Percentiles rank a stretch among this genome's conserved stretches.
Evolutionary conservation across 495 filamentous ascomycete genomes (phyloP).

Genomic region (Bacidia gigantensis): DNA sequence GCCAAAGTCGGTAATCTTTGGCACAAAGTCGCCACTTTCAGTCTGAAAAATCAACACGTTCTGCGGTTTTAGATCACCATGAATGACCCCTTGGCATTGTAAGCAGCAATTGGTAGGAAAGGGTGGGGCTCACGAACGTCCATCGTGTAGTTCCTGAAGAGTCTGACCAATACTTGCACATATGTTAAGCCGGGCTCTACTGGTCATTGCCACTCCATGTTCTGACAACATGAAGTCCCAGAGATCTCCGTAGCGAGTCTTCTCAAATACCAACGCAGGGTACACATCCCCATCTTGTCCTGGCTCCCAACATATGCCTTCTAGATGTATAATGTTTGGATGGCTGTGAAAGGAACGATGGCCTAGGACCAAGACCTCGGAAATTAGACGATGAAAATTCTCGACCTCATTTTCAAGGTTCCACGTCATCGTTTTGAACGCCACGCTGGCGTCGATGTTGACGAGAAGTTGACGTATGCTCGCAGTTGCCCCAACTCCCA

Average conservation of each 20-base stretch:
- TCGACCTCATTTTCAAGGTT: background rate
- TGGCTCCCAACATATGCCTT: slow-evolving; percentile 17
- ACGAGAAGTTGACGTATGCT: slow-evolving; percentile 8
- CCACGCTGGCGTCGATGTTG: slow-evolving; percentile 9
- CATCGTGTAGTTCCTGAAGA: slow-evolving; percentile 10
- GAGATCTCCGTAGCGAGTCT: slow-evolving; percentile 14
- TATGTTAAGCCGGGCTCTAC: slow-evolving; percentile 6
- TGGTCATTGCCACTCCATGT: background rate
- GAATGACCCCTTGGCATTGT: slow-evolving; percentile 1
- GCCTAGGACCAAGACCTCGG: background rate
- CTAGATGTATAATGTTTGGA: slow-evolving; percentile 9
- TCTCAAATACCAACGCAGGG: slow-evolving; percentile 18
- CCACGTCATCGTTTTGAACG: slow-evolving; percentile 11
- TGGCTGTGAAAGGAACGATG: slow-evolving; percentile 8
- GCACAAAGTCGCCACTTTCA: background rate
- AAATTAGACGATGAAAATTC: background rate
- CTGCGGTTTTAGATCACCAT: background rate
- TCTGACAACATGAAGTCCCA: slow-evolving; percentile 6
- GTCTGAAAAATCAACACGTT: background rate
- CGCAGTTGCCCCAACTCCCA: slow-evolving; percentile 9
- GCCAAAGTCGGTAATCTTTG: slow-evolving; percentile 2
- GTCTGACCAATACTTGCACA: slow-evolving; percentile 11
- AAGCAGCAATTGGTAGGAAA: background rate
- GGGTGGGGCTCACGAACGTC: slow-evolving; percentile 15
- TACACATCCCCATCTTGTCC: slow-evolving; percentile 3